These are phyloP conservation scores for Sinapis alba DNA, from an alignment of 441 rosid genomes.

Conservation along the genomic window DNA sequence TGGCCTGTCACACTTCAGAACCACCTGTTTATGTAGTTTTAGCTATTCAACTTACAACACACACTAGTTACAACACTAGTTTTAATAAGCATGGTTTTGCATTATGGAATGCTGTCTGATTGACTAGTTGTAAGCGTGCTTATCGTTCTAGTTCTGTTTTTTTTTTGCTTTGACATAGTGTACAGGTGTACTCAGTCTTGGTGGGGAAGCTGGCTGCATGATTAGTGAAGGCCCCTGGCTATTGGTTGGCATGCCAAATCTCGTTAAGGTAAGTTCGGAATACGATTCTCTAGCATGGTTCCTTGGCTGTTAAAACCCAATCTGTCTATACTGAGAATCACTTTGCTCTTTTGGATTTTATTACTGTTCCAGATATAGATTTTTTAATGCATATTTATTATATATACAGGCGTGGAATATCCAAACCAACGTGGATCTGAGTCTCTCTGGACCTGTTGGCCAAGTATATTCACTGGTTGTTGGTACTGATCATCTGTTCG, in stretches of 20 bases:
- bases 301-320: neutral
- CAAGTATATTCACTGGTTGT: slow-evolving; percentile 86
- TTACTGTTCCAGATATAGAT: slow-evolving; percentile 2
- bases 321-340: neutral
- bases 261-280: slow-evolving; percentile 61
- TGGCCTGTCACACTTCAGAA: too few species aligned
- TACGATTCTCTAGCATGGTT: slow-evolving; percentile 49
- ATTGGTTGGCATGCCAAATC: slow-evolving; percentile 78
- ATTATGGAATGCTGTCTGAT: neutral
- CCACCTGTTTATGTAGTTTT: neutral
- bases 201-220: slow-evolving; percentile 88
- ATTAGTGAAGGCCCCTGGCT: slow-evolving; percentile 96
- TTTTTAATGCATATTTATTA: slow-evolving; percentile 15
- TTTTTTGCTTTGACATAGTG: slow-evolving; percentile 48
- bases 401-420: slow-evolving; percentile 72
- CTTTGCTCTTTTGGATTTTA: neutral
- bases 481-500: slow-evolving; percentile 72
- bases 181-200: slow-evolving; percentile 55
- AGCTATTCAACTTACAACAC: neutral
- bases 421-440: slow-evolving; percentile 62
- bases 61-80: too few species aligned
- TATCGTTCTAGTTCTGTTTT: neutral
- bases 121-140: neutral
- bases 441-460: slow-evolving; percentile 88
- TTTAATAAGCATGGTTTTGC: slow-evolving; percentile 8